A percentile compares a stretch with the other conserved stretches of the same genome.
Evolutionary conservation across 192 early-diverging fungal species (phyloP).

Genomic region (Linnemannia elongata): DNA sequence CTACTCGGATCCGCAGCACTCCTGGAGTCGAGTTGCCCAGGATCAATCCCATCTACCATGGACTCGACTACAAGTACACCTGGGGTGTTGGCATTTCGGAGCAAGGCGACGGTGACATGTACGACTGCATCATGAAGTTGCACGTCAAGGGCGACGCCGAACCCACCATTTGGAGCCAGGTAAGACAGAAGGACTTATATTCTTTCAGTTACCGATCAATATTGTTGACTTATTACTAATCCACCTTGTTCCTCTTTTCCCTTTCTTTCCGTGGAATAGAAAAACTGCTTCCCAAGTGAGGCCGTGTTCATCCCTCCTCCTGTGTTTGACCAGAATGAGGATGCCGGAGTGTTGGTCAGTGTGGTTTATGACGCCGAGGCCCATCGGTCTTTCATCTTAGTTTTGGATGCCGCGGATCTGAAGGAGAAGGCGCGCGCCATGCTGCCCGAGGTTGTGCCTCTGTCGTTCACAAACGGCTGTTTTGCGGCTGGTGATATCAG

Average conservation of each 20-base stretch:
- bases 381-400: constrained; percentile 75
- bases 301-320: constrained; percentile 80
- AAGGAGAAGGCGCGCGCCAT: constrained; percentile 75
- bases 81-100: constrained; percentile 64
- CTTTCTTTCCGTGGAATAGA: constrained; percentile 46
- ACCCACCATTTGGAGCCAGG: constrained; percentile 46
- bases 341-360: constrained; percentile 81
- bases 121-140: constrained; percentile 69
- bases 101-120: constrained; percentile 60
- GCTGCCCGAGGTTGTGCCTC: constrained; percentile 73
- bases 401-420: constrained; percentile 81
- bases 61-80: constrained; percentile 61
- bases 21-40: constrained; percentile 66
- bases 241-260: background rate
- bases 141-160: constrained; percentile 59
- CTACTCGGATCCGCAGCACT: constrained; percentile 57
- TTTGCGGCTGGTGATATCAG: constrained; percentile 56
- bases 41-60: constrained; percentile 64
- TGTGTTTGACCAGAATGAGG: constrained; percentile 68
- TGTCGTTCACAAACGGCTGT: constrained; percentile 79
- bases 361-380: constrained; percentile 79
- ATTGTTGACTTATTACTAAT: background rate
- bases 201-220: background rate
- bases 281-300: constrained; percentile 83
- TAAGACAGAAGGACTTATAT: background rate